Evolutionary conservation across 345 rosid genomes (phyloP), one percentile per base, ranked within the genome.

Genomic region (Dipteronia dyeriana): DNA sequence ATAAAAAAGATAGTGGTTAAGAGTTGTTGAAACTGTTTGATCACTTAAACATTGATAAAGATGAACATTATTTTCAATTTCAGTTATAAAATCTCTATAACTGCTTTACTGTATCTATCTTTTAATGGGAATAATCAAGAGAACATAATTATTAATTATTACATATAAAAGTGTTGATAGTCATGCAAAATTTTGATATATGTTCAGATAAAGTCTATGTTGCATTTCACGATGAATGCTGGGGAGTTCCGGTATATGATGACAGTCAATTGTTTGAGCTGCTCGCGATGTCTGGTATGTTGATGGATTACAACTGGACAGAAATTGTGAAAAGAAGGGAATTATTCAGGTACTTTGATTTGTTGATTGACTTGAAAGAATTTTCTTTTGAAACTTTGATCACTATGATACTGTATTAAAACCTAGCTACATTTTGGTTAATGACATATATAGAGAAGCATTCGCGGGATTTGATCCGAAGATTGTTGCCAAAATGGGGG

Each of bases 301-400:
- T 96, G 87, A 94, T 96, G 98, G 99, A 95, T 85, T 90, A 87
- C 84, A 96, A 96, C 19, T 96, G 99, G 99, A 96, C 97, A 6
- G 99, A 96, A 79, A 96, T 96, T 75, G 29, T 91, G 70, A 96
- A 91, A 83, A 87, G 98, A 73, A 91, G 83, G 77, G 88, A 90
- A 71, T 73, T 88, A 34, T 84, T 89, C 79, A 92, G 97, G 99
- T 92, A 73, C 67, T 69, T 51, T 51, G 38, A 9, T 45, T 71
- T 41, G n/a, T 53, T 53, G 54, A 41, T 41, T 0, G 3, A 9
- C 9, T 65, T 54, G 41, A 17, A 51, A 1, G 39, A 75, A 13
- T 31, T 9, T 25, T 31, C 12, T 19, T 57, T 49, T 60, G 10
- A 5, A 64, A 31, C 47, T 9, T 38, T 17, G 13, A 71, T 31